Base-by-base conservation (phyloP, 176 grass and related monocot genomes). In the Urochloa ruziziensis region DNA sequence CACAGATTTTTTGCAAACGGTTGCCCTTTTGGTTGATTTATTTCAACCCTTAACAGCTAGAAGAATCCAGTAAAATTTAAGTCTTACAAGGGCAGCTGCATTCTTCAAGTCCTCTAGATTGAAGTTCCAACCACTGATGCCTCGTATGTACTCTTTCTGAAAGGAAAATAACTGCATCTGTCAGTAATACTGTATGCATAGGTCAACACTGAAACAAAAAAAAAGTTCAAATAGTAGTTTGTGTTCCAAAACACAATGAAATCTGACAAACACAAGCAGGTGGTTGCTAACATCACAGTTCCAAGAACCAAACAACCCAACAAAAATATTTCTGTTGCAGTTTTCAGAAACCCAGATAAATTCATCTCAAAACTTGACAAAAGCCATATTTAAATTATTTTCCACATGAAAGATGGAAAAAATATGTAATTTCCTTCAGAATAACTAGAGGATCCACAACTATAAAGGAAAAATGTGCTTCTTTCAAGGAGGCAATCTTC, bases 61-160 rank as follows among this genome's bases (percentile, higher is more conserved):
- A 74, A 88, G 21, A 75, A 30, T 73, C 33, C 18, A 6, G 78
- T 16, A 16, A 43, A 80, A 77, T 56, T 82, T 30, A 56, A 65
- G 67, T 66, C 95, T 85, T 96, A 99, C 96, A 89, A 95, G 91
- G 62, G 96, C 89, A 83, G 93, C 93, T 80, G 92, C 91, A 81
- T 88, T 76, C 90, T 96, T 99, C 84, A 99, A 92, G 36, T 99
- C 96, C 67, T 99, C 96, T 56, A 99, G 73, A 92, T 99, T 99
- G 85, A 99, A 99, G 83, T 99, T 99, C 96, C 96, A 99, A 70
- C 93, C 96, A 86, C 96, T 99, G 71, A 99, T 96, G 80, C 93
- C 96, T 62, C 83, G 81, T 81, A 96, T 99, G 84, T 99, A 99
- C 83, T 96, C 89, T 94, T 84, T 92, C 96, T 99, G 93, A 77